phyloP scores from a whole-genome alignment of 441 rosid species.

The Corymbia citriodora region DNA sequence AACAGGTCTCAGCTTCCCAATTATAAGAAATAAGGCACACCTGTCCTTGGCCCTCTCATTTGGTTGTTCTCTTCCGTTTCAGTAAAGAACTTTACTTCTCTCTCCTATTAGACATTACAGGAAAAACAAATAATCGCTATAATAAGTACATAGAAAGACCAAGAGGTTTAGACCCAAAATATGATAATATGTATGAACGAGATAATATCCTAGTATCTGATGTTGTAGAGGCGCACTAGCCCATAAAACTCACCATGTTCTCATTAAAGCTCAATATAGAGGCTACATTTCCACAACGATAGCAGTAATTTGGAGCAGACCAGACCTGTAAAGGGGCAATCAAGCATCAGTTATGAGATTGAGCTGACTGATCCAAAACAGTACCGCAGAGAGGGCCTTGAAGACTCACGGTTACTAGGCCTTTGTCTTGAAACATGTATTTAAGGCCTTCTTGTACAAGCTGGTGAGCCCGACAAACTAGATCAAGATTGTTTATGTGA shows the following conservation, averaged over 20 bases:
- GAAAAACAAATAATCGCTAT: not conserved
- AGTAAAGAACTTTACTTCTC: constrained; percentile 94
- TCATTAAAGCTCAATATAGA: constrained; percentile 98
- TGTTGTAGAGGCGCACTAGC: not conserved
- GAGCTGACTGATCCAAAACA: not conserved
- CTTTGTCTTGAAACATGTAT: constrained; percentile 99
- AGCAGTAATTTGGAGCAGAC: constrained; percentile 99
- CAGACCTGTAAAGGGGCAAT: constrained; percentile 60
- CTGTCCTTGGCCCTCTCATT: constrained; percentile 99
- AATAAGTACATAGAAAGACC: not conserved
- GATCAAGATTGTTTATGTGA: constrained; percentile 88
- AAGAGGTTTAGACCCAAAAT: not conserved
- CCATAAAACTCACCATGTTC: constrained; percentile 69
- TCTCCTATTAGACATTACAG: constrained; percentile 49
- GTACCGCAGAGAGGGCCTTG: not conserved
- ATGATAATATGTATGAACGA: not conserved
- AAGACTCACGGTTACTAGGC: constrained; percentile 87
- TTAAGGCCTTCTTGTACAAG: constrained; percentile 99
- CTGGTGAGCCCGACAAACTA: constrained; percentile 99
- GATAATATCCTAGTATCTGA: no score
- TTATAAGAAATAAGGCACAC: constrained; percentile 94
- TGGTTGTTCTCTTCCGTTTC: constrained; percentile 99
- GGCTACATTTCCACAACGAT: constrained; percentile 99
- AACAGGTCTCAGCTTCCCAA: not conserved
- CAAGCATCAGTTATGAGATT: not conserved